Evolutionary conservation across 2,329 filamentous ascomycete genomes (phyloP).

Genomic region (Penicillium sp.): DNA sequence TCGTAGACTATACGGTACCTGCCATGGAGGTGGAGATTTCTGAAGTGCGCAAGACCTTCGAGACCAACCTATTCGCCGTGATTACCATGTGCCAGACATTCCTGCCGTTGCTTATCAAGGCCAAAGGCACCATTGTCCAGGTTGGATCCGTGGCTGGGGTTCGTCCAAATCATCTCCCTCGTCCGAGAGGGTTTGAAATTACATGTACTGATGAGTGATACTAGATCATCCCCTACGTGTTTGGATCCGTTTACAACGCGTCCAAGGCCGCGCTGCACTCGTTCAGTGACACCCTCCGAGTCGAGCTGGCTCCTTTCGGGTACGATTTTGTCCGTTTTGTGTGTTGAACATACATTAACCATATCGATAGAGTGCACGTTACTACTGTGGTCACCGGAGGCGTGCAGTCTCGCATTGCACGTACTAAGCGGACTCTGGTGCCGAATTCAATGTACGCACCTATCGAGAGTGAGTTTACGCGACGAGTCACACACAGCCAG

Average conservation of each 20-base stretch:
- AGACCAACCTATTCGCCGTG: constrained; percentile 57
- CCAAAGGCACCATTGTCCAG: constrained; percentile 47
- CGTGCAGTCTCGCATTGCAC: constrained; percentile 58
- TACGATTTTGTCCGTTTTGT: constrained; percentile 18
- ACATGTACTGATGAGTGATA: background rate
- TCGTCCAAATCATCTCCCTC: constrained; percentile 3
- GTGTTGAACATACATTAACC: background rate
- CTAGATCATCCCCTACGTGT: constrained; percentile 46
- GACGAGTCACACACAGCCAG: constrained; percentile 55
- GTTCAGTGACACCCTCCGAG: constrained; percentile 57
- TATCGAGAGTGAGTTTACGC: constrained; percentile 51
- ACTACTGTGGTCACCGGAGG: constrained; percentile 59
- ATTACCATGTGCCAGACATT: constrained; percentile 60
- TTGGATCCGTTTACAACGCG: constrained; percentile 55
- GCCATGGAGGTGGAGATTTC: constrained; percentile 54
- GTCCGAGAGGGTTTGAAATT: background rate
- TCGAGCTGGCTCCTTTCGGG: constrained; percentile 55
- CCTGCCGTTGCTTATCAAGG: constrained; percentile 51
- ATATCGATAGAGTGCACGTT: constrained; percentile 46
- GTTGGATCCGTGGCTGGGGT: constrained; percentile 46
- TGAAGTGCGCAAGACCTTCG: constrained; percentile 49
- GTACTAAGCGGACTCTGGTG: constrained; percentile 49
- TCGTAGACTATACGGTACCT: constrained; percentile 54
- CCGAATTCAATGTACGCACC: constrained; percentile 53
- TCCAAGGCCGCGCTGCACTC: constrained; percentile 60